phyloP scores from a whole-genome alignment of 768 basidiomycete species.

The Guyanaporus albipodus region DNA sequence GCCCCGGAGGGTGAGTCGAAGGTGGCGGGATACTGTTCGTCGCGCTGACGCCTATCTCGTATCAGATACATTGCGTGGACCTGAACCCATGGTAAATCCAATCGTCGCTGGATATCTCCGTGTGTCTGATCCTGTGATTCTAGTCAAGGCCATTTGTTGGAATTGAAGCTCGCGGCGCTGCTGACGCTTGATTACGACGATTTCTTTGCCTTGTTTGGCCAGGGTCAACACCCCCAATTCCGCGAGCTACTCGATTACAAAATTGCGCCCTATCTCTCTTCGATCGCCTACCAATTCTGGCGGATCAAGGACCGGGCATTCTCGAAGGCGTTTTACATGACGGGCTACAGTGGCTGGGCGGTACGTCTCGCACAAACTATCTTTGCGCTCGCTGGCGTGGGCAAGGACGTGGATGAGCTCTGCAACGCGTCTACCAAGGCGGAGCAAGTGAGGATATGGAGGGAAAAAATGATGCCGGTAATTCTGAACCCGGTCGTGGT shows the following conservation, averaged over 20 bases:
- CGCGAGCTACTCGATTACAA: constrained; percentile 54
- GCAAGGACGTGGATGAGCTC: constrained; percentile 49
- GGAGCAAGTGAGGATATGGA: constrained; percentile 65
- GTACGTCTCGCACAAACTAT: constrained; percentile 56
- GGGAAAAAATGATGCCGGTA: constrained; percentile 53
- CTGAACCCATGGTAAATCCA: constrained; percentile 57
- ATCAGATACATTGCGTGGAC: constrained; percentile 67
- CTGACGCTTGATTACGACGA: constrained; percentile 53
- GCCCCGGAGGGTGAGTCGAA: constrained; percentile 46
- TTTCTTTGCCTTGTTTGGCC: constrained; percentile 65
- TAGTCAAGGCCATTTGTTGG: constrained; percentile 72
- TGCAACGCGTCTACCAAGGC: constrained; percentile 50
- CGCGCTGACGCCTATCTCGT: not conserved
- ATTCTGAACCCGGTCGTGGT: constrained; percentile 57
- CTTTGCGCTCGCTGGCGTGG: constrained; percentile 58
- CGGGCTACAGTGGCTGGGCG: constrained; percentile 66
- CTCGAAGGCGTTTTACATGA: constrained; percentile 56
- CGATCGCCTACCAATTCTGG: constrained; percentile 77
- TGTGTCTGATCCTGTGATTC: not conserved
- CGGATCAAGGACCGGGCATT: constrained; percentile 51
- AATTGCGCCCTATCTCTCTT: constrained; percentile 65
- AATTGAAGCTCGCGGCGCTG: constrained; percentile 71
- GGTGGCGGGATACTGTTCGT: not conserved
- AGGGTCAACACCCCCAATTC: constrained; percentile 58
- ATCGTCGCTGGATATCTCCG: not conserved